Percentiles rank a stretch among this genome's conserved stretches.
phyloP scores from a whole-genome alignment of 345 rosid genomes.

The Hibiscus syriacus region DNA sequence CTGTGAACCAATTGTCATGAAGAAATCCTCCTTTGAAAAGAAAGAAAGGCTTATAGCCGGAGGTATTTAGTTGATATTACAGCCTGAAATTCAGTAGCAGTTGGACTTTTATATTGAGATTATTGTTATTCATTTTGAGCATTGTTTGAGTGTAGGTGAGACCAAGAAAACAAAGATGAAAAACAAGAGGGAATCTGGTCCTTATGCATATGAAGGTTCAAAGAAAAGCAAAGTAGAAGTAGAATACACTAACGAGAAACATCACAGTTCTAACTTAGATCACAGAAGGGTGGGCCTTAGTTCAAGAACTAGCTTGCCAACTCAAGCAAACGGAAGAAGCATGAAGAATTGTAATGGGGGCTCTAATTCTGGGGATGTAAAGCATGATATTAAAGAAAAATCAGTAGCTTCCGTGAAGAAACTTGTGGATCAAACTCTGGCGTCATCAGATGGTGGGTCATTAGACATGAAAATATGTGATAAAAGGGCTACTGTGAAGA shows the following conservation, averaged over 20 bases:
- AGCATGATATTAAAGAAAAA: slow-evolving; percentile 29
- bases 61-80: slow-evolving; percentile 22
- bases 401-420: slow-evolving; percentile 25
- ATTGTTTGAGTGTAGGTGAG: slow-evolving; percentile 26
- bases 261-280: slow-evolving; percentile 13
- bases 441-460: slow-evolving; percentile 32
- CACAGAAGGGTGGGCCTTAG: slow-evolving; percentile 14
- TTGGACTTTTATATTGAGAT: neutral
- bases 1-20: slow-evolving; percentile 20
- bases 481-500: slow-evolving; percentile 25
- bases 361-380: slow-evolving; percentile 22
- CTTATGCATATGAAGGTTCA: slow-evolving; percentile 23
- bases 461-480: slow-evolving; percentile 28
- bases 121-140: slow-evolving; percentile 13
- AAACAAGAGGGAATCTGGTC: slow-evolving; percentile 39
- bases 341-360: slow-evolving; percentile 15
- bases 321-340: slow-evolving; percentile 22
- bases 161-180: slow-evolving; percentile 28
- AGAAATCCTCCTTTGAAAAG: slow-evolving; percentile 14
- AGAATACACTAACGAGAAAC: slow-evolving; percentile 7
- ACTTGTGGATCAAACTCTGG: slow-evolving; percentile 31
- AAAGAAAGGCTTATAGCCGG: slow-evolving; percentile 15
- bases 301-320: slow-evolving; percentile 16
- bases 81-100: neutral
- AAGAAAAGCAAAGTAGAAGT: slow-evolving; percentile 41